A percentile compares a stretch with the other conserved stretches of the same genome.
phyloP scores from a whole-genome alignment of 805 yeast species.

The Tetrapisispora pingtungensis region DNA sequence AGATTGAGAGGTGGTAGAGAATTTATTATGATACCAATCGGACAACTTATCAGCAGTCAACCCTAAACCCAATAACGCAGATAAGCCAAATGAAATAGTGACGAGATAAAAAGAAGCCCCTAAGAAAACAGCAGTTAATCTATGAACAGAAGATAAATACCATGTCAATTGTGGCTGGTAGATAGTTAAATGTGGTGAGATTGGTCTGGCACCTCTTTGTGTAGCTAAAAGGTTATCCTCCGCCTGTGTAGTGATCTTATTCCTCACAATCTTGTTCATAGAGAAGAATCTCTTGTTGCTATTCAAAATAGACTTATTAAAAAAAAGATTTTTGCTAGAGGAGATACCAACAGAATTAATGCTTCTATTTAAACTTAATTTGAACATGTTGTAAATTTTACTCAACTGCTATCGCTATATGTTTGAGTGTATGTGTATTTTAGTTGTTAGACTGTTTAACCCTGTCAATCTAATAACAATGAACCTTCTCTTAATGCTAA shows the following conservation, averaged over 20 bases:
- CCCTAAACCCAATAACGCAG: conserved; percentile 49
- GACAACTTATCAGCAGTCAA: conserved; percentile 29
- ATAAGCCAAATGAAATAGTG: conserved; percentile 64
- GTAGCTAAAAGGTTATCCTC: conserved; percentile 62
- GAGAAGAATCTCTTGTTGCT: not conserved
- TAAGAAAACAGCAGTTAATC: conserved; percentile 78
- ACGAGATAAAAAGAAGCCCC: conserved; percentile 72
- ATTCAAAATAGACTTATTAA: not conserved
- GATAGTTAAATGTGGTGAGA: conserved; percentile 81
- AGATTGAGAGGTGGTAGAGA: conserved; percentile 55
- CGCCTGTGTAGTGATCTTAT: conserved; percentile 39
- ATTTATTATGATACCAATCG: conserved; percentile 39
- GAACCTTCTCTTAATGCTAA: too few species aligned
- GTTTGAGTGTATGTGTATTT: too few species aligned
- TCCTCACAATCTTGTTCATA: not conserved
- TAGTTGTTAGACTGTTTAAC: too few species aligned
- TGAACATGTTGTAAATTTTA: conserved; percentile 1
- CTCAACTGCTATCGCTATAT: too few species aligned
- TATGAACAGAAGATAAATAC: conserved; percentile 71
- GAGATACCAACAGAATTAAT: not conserved
- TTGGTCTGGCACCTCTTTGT: conserved; percentile 83
- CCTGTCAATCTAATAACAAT: too few species aligned
- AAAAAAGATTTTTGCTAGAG: not conserved
- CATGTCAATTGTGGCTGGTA: conserved; percentile 87
- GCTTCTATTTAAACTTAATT: not conserved